phyloP scores from a whole-genome alignment of 208 protist species.

The Acanthamoeba sp. region DNA sequence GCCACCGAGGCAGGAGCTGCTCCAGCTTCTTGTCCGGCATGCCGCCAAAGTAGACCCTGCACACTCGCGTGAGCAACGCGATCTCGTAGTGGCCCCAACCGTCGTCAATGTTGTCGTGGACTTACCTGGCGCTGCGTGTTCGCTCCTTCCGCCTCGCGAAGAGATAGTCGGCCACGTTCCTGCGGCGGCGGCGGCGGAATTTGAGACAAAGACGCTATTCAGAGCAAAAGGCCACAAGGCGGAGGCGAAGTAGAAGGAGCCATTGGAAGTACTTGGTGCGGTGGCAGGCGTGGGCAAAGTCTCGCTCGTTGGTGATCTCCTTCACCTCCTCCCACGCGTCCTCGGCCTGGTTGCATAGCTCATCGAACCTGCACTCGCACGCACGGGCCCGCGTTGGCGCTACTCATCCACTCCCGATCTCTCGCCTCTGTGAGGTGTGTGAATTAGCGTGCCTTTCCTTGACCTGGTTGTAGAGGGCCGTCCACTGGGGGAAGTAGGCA shows the following conservation, averaged over 20 bases:
- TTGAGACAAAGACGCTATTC: no score
- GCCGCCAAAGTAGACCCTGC: background rate
- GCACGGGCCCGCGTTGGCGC: background rate
- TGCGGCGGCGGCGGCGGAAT: background rate
- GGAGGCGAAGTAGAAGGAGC: no score
- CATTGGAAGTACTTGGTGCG: background rate
- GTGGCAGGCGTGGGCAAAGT: constrained; percentile 20
- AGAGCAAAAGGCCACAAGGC: no score
- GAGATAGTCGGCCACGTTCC: background rate
- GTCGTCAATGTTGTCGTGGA: background rate
- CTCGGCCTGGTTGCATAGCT: constrained; percentile 2
- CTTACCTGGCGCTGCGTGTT: background rate
- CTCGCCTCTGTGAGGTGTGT: no score
- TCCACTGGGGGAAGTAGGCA: constrained; percentile 26
- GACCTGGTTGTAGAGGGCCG: background rate
- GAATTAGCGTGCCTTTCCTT: constrained; percentile 29
- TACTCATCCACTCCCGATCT: no score
- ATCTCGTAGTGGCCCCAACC: background rate
- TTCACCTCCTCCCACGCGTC: background rate
- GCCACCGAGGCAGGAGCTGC: background rate
- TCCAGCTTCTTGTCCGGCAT: constrained; percentile 47
- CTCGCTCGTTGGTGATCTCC: background rate
- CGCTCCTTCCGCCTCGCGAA: background rate
- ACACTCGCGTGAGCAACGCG: background rate
- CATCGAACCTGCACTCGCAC: background rate